Evolutionary conservation across 345 rosid species (phyloP).

Genomic region (Punica granatum): DNA sequence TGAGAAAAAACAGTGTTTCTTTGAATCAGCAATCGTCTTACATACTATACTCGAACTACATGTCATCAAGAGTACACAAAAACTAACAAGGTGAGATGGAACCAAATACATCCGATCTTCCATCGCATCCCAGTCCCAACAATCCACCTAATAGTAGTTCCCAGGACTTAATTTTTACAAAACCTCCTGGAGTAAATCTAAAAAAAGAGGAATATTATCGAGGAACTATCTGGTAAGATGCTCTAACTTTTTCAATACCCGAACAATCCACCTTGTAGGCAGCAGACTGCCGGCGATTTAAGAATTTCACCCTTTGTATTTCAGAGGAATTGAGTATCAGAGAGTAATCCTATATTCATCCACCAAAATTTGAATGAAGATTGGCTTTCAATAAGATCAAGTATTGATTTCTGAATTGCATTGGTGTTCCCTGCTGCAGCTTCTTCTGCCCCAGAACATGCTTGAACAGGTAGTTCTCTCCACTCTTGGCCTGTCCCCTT

Average conservation of each 20-base stretch:
- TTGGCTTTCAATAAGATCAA: constrained; percentile 20
- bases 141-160: background rate
- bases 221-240: background rate
- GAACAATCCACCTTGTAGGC: background rate
- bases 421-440: constrained; percentile 96
- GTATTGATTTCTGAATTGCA: constrained; percentile 97
- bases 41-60: too few relatives aligned
- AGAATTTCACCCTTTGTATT: background rate
- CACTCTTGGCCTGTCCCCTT: constrained; percentile 61
- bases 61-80: too few relatives aligned
- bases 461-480: constrained; percentile 86
- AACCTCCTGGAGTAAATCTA: background rate
- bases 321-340: background rate
- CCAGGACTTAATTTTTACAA: background rate
- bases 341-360: background rate
- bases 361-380: background rate
- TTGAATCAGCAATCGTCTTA: too few relatives aligned
- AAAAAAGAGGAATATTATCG: background rate
- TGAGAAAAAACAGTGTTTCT: too few relatives aligned
- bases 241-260: background rate
- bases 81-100: background rate
- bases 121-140: background rate
- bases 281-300: background rate
- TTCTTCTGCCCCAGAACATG: constrained; percentile 98
- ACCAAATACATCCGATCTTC: background rate